Percentiles rank a stretch among this genome's conserved stretches.
Conservation (phyloP, 371 early-diverging fungal genomes). For the Mortierella sp. region DNA sequence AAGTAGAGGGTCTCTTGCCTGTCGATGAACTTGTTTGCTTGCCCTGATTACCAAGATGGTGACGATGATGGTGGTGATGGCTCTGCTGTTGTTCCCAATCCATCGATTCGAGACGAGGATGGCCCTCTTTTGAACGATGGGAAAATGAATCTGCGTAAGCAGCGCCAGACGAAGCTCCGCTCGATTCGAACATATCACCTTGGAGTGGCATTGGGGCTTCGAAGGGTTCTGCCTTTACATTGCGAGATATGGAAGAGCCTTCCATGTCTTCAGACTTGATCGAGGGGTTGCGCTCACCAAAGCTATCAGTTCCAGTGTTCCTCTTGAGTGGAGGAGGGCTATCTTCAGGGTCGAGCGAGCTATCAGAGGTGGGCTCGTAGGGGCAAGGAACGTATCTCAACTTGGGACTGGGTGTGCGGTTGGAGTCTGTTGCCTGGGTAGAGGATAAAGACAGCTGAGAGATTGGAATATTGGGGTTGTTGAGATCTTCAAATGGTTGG, state of each 20-base stretch:
- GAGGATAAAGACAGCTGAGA: not conserved
- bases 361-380: slow-evolving; percentile 10
- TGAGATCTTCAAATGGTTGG: too few relatives aligned
- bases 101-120: not conserved
- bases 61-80: slow-evolving; percentile 2
- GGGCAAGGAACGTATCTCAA: slow-evolving; percentile 16
- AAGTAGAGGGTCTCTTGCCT: not conserved
- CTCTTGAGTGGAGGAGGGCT: not conserved
- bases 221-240: not conserved
- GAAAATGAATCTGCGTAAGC: not conserved
- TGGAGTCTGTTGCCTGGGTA: not conserved
- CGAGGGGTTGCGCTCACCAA: not conserved
- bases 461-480: not conserved
- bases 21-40: not conserved
- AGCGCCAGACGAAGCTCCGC: not conserved
- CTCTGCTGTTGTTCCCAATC: not conserved
- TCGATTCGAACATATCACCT: not conserved
- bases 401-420: not conserved
- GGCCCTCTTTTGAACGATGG: not conserved
- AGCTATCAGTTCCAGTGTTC: not conserved
- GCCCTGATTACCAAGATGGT: not conserved
- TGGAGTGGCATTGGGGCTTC: too few relatives aligned
- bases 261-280: not conserved
- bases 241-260: too few relatives aligned
- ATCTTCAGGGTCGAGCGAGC: slow-evolving; percentile 1